Evolutionary conservation across 306 rosid species (phyloP), one percentile per base, ranked within the genome.

Genomic region (Cucurbita ficifolia): DNA sequence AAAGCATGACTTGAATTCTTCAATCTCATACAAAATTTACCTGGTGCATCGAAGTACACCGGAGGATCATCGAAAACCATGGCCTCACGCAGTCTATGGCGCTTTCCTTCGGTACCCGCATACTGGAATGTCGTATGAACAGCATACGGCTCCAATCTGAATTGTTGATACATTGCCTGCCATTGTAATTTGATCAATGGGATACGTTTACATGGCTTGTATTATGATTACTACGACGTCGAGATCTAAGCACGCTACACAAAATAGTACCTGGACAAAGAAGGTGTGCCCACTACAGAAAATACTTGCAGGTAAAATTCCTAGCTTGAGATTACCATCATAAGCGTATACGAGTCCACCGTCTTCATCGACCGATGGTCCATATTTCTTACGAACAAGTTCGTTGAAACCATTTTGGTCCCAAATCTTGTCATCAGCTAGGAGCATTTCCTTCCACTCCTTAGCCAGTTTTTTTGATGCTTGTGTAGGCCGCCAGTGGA

Each of bases 221-320:
- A 8, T 45, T 22, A 35, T 48, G 39, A 14, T 48, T 22, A 21
- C 48, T 48, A 69, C 22, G 73, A 48, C 21, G 52, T 9, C 0
- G 12, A 35, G 24, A 36, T 29, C 48, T 3, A 21, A 36, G 38
- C 43, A 35, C 13, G 33, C 33, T 29, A 29, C 33, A 29, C 33
- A 29, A 29, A 29, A 29, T 29, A 29, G 33, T 29, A 88, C 98
- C 96, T 92, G 98, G 69, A 92, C 96, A 84, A 92, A 92, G 86
- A 88, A 92, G 21, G 98, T 90, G 80, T 92, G 98, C n/a, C 98
- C 96, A 65, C 98, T 88, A 46, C 96, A 92, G 85, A 90, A 90
- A 72, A 92, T 86, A 81, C 96, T 90, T 38, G 96, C 92, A 29
- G 96, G 98, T 77, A 92, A 79, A 78, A 92, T 72, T 82, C 96